phyloP scores from a whole-genome alignment of 2,329 filamentous ascomycete genomes.

The Diaporthe sp. region DNA sequence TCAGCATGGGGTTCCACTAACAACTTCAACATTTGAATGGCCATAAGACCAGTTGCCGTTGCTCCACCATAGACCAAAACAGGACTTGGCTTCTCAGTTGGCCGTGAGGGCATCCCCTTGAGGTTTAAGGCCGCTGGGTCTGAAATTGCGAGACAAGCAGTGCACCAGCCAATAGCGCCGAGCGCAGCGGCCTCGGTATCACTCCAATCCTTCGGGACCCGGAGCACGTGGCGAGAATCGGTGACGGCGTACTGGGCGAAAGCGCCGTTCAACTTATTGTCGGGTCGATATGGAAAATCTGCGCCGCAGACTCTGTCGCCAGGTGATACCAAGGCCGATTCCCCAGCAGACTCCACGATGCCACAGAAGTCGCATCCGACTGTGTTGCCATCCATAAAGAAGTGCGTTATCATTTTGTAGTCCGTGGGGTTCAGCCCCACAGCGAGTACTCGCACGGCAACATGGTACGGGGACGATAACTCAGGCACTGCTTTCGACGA shows the following conservation, averaged over 20 bases:
- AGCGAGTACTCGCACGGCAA: constrained; percentile 44
- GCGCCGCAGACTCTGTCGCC: constrained; percentile 44
- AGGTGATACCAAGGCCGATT: not conserved
- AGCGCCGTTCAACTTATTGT: constrained; percentile 17
- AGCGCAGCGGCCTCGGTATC: constrained; percentile 29
- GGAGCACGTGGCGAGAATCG: constrained; percentile 17
- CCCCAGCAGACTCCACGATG: constrained; percentile 43
- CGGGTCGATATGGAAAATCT: constrained; percentile 37
- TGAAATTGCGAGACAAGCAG: constrained; percentile 30
- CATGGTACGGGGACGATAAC: constrained; percentile 2
- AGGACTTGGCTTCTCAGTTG: not conserved
- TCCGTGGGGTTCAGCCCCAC: constrained; percentile 50
- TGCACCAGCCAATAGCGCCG: constrained; percentile 30
- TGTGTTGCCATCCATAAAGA: constrained; percentile 44
- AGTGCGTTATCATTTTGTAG: constrained; percentile 47
- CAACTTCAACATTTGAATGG: constrained; percentile 26
- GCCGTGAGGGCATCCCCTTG: not conserved
- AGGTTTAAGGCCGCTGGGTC: constrained; percentile 27
- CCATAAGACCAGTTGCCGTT: constrained; percentile 33
- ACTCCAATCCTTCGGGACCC: constrained; percentile 10
- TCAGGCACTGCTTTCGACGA: constrained; percentile 6
- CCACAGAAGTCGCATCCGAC: constrained; percentile 50
- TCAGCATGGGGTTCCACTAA: not conserved
- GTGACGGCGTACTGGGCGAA: constrained; percentile 33
- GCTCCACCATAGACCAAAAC: constrained; percentile 36